Evolutionary conservation across 2,329 filamentous ascomycete species (phyloP).

Genomic region (Diaporthe citrichinensis): DNA sequence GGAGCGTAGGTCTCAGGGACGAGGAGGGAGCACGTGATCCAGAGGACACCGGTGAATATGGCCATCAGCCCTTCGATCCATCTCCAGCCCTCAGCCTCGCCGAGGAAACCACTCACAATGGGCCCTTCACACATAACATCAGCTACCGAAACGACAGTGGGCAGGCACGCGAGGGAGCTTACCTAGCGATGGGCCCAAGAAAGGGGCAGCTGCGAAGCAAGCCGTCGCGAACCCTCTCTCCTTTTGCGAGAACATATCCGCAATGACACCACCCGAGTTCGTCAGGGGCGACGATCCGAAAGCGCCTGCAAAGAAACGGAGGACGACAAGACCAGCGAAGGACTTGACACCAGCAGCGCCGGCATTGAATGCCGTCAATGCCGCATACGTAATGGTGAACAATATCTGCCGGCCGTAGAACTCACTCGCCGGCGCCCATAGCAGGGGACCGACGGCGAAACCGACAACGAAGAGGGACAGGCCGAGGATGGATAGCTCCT

Average conservation of each 20-base stretch:
- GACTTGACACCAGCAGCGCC: conserved; percentile 70
- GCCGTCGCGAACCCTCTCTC: conserved; percentile 71
- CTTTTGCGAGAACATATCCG: conserved; percentile 69
- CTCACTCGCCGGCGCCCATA: conserved; percentile 55
- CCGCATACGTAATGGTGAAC: conserved; percentile 70
- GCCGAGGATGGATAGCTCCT: conserved; percentile 70
- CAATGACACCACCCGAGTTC: conserved; percentile 73
- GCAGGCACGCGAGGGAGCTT: not conserved
- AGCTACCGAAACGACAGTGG: not conserved
- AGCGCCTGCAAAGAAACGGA: conserved; percentile 74
- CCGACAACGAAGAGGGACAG: conserved; percentile 55
- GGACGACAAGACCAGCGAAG: conserved; percentile 70
- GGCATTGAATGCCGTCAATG: conserved; percentile 73
- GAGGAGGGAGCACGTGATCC: conserved; percentile 64
- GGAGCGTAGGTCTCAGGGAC: conserved; percentile 75
- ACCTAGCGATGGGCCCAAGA: conserved; percentile 72
- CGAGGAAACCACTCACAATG: conserved; percentile 77
- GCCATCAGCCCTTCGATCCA: conserved; percentile 79
- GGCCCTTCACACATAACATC: conserved; percentile 57
- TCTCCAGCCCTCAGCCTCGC: conserved; percentile 75
- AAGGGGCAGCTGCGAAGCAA: conserved; percentile 75
- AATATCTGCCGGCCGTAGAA: conserved; percentile 72
- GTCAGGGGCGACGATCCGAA: conserved; percentile 75
- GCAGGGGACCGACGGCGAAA: conserved; percentile 42
- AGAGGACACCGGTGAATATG: conserved; percentile 73